phyloP scores from a whole-genome alignment of 2,329 filamentous ascomycete species.

The Fusarium torulosum region DNA sequence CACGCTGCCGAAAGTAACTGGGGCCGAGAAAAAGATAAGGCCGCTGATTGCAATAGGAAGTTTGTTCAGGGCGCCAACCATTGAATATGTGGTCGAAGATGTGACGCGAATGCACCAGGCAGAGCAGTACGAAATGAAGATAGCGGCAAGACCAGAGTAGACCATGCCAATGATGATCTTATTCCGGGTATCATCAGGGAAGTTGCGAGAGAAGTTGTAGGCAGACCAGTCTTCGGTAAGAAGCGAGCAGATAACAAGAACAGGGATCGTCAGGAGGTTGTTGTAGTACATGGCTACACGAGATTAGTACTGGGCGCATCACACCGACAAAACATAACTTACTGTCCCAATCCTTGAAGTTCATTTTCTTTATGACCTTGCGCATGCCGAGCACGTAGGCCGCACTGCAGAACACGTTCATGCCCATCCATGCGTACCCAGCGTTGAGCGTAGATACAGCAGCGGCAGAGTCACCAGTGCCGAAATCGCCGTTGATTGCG shows the following conservation, averaged over 20 bases:
- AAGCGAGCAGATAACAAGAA: slow-evolving; percentile 85
- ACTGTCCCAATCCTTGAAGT: slow-evolving; percentile 99
- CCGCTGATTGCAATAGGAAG: slow-evolving; percentile 93
- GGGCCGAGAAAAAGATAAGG: slow-evolving; percentile 93
- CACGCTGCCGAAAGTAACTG: slow-evolving; percentile 91
- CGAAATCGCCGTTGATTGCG: slow-evolving; percentile 74
- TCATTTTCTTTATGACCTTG: slow-evolving; percentile 99
- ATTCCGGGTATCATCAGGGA: slow-evolving; percentile 84
- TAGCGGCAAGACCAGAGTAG: slow-evolving; percentile 90
- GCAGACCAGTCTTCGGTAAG: slow-evolving; percentile 92
- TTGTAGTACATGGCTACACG: slow-evolving; percentile 97
- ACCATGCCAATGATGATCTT: slow-evolving; percentile 88
- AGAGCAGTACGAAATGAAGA: slow-evolving; percentile 99
- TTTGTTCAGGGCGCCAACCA: slow-evolving; percentile 99
- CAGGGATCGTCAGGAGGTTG: slow-evolving; percentile 95
- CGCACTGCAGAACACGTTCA: slow-evolving; percentile 96
- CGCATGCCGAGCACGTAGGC: slow-evolving; percentile 93
- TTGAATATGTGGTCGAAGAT: slow-evolving; percentile 97
- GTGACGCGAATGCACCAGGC: slow-evolving; percentile 99
- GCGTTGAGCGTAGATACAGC: slow-evolving; percentile 91
- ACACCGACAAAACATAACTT: slow-evolving; percentile 59
- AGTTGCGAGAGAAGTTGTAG: slow-evolving; percentile 86
- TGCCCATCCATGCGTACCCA: slow-evolving; percentile 96
- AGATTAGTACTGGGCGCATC: slow-evolving; percentile 49
- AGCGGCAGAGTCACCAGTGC: slow-evolving; percentile 71